Percentiles rank a stretch among this genome's conserved stretches.
These are phyloP conservation scores for Poteriospumella lacustris DNA, from an alignment of 108 stramenopile genomes.

Conservation along the genomic window DNA sequence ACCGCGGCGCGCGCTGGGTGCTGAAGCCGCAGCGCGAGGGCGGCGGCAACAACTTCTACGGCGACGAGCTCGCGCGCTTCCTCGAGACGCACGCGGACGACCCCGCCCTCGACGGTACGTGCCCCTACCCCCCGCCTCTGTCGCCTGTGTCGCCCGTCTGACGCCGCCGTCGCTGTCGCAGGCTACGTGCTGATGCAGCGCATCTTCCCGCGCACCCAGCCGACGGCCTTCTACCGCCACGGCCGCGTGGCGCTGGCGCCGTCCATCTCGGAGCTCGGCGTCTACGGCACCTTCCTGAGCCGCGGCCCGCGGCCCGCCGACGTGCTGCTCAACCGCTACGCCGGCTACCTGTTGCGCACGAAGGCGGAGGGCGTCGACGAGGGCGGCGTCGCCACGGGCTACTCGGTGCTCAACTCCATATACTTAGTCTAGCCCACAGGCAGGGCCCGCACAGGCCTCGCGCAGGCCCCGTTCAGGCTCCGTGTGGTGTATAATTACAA, in stretches of 20 bases:
- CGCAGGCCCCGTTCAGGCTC: too few relatives aligned
- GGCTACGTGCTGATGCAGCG: constrained; percentile 54
- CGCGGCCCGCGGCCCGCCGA: neutral
- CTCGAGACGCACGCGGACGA: constrained; percentile 35
- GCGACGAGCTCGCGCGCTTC: constrained; percentile 55
- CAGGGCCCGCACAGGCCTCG: too few relatives aligned
- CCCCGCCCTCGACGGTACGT: constrained; percentile 32
- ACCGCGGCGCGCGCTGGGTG: constrained; percentile 67
- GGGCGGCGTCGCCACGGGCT: constrained; percentile 65
- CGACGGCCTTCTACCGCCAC: constrained; percentile 28
- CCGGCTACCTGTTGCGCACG: constrained; percentile 54
- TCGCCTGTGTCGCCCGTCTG: constrained; percentile 20
- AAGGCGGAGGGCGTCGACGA: constrained; percentile 56
- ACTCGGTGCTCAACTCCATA: constrained; percentile 44
- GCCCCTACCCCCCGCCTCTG: constrained; percentile 43
- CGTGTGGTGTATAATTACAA: too few relatives aligned
- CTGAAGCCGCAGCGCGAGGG: constrained; percentile 98
- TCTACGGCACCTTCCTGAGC: constrained; percentile 46
- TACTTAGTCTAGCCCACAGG: neutral
- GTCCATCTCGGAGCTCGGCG: constrained; percentile 51
- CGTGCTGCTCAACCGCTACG: constrained; percentile 66
- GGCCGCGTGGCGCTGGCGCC: constrained; percentile 12
- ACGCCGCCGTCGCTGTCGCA: too few relatives aligned
- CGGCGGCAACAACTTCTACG: constrained; percentile 95
- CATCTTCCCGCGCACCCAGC: constrained; percentile 31